Evolutionary conservation across 169 alveolate genomes (phyloP).

Genomic region (Eimeria sp.): DNA sequence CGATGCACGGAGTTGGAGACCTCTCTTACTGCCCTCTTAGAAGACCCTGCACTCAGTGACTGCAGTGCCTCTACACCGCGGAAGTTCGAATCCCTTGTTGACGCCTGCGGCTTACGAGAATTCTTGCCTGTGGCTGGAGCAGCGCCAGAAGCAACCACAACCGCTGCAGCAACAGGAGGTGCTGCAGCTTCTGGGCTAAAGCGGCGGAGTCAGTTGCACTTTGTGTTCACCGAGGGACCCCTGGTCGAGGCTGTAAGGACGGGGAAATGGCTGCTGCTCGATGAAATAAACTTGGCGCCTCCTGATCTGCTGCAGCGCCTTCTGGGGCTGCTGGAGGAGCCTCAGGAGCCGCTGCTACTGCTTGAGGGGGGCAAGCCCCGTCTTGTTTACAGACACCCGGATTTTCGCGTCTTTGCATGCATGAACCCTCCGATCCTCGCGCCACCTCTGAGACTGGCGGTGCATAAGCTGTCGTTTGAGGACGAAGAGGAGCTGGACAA

Average conservation of each 20-base stretch:
- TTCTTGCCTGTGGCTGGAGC: constrained; percentile 23
- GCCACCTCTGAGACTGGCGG: constrained; percentile 83
- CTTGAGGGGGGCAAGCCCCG: constrained; percentile 91
- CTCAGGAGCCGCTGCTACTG: constrained; percentile 49
- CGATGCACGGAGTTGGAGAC: constrained; percentile 55
- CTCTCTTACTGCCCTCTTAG: not conserved
- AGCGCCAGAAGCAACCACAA: not conserved
- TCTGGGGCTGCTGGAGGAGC: constrained; percentile 89
- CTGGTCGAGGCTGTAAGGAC: constrained; percentile 97
- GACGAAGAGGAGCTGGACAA: constrained; percentile 8
- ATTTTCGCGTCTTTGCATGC: constrained; percentile 98
- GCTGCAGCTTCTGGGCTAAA: not conserved
- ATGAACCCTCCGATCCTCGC: constrained; percentile 98
- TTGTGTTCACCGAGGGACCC: constrained; percentile 98
- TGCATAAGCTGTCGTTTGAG: constrained; percentile 45
- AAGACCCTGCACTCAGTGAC: constrained; percentile 53
- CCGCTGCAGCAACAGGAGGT: constrained; percentile 45
- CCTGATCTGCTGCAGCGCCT: constrained; percentile 97
- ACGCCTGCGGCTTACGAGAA: constrained; percentile 56
- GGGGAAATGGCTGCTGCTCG: constrained; percentile 99
- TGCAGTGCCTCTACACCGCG: constrained; percentile 54
- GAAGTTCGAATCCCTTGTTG: constrained; percentile 38
- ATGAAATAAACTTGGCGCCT: constrained; percentile 99
- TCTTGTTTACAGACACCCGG: constrained; percentile 93
- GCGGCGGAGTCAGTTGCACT: constrained; percentile 84